Percentiles rank a stretch among this genome's conserved stretches.
Evolutionary conservation across 2,329 filamentous ascomycete species (phyloP).

Genomic region (Pseudopyricularia javanii): DNA sequence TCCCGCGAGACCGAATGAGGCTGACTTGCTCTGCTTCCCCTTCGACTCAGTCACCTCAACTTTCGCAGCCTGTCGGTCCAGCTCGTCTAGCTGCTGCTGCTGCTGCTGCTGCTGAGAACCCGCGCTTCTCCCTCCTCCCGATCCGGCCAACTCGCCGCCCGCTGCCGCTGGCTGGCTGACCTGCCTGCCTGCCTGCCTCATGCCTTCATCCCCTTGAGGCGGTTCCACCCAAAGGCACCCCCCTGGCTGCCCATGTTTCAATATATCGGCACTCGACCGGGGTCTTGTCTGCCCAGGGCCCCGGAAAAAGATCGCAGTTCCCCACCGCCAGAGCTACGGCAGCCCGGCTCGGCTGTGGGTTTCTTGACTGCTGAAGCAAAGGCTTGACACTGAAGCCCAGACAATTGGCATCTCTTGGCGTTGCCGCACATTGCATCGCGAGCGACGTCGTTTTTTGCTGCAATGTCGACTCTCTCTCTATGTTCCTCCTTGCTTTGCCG

Average conservation of each 20-base stretch:
- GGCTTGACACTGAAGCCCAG: background rate
- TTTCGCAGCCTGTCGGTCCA: no score
- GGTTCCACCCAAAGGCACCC: no score
- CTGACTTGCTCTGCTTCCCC: no score
- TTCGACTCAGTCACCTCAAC: no score
- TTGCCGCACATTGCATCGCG: background rate
- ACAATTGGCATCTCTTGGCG: background rate
- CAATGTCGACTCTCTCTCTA: background rate
- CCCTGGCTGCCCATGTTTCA: background rate
- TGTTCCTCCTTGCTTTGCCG: background rate
- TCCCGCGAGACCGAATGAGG: no score
- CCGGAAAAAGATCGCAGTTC: background rate
- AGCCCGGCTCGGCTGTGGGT: background rate
- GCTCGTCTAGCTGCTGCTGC: no score
- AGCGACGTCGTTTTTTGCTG: background rate
- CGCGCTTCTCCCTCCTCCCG: no score
- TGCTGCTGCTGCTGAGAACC: no score
- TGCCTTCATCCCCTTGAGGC: no score
- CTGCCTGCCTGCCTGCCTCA: background rate
- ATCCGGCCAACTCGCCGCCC: no score
- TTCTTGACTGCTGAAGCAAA: no score
- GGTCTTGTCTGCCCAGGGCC: background rate
- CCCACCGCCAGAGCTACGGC: background rate
- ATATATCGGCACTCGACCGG: background rate
- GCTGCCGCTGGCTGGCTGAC: no score